Conservation (phyloP, 768 basidiomycete species). For the Boletus reticulatus region DNA sequence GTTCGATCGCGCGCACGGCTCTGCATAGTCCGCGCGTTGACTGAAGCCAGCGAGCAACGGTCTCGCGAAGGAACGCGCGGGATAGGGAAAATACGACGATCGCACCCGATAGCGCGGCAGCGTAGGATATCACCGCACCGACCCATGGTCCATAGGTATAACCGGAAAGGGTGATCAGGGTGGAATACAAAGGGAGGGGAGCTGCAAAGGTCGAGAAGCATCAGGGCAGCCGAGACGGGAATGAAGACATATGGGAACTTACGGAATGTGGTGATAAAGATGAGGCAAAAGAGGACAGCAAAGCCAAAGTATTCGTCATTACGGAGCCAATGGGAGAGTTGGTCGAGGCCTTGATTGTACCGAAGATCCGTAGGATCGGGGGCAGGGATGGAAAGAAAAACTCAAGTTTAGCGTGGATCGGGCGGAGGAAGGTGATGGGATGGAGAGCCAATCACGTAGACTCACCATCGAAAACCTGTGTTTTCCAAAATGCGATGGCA, state of each 20-base stretch:
- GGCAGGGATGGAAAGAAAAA: neutral
- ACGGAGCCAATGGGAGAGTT: conserved; percentile 75
- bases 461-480: conserved; percentile 79
- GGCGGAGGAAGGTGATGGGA: neutral
- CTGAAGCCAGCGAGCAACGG: conserved; percentile 70
- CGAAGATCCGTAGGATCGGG: neutral
- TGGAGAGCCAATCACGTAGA: conserved; percentile 11
- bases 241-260: conserved; percentile 33
- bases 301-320: conserved; percentile 72
- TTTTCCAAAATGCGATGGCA: conserved; percentile 82
- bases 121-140: conserved; percentile 85
- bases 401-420: conserved; percentile 1
- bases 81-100: conserved; percentile 81
- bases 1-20: conserved; percentile 84
- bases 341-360: conserved; percentile 64
- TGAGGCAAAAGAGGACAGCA: conserved; percentile 74
- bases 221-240: conserved; percentile 5
- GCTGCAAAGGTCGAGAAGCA: conserved; percentile 43
- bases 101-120: conserved; percentile 82
- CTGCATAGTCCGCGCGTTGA: conserved; percentile 71
- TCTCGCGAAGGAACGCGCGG: conserved; percentile 66
- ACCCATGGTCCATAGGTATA: conserved; percentile 86
- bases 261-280: conserved; percentile 89
- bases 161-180: conserved; percentile 87
- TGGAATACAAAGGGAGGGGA: conserved; percentile 89